Conservation (phyloP, 2,329 filamentous ascomycete genomes). For the Talaromyces sp. region DNA sequence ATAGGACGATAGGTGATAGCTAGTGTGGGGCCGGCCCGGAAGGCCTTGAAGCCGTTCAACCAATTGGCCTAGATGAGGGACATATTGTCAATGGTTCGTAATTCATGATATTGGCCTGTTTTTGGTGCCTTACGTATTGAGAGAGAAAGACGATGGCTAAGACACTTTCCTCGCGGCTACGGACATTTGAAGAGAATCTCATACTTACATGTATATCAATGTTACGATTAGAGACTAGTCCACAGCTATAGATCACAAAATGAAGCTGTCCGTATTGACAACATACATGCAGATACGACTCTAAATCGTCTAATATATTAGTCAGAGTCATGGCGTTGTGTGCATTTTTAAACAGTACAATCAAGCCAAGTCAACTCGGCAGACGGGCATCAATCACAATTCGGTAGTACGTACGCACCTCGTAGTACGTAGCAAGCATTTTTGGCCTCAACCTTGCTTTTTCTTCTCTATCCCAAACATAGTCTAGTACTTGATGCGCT, state of each 20-base stretch:
- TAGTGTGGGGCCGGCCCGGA: constrained; percentile 13
- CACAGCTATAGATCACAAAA: not conserved
- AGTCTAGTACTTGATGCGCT: constrained; percentile 8
- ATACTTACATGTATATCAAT: not conserved
- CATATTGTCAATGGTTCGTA: not conserved
- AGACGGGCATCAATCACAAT: not conserved
- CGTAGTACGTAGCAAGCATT: not conserved
- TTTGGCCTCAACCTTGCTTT: not conserved
- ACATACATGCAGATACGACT: not conserved
- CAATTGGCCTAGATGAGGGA: not conserved
- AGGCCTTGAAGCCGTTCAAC: not conserved
- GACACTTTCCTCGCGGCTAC: not conserved
- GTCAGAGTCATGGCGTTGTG: not conserved
- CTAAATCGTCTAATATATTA: not conserved
- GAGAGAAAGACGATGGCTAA: not conserved
- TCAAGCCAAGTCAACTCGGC: not conserved
- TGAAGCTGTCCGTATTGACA: not conserved
- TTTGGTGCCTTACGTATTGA: not conserved
- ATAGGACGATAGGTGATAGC: not conserved
- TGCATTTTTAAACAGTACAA: not conserved
- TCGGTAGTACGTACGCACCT: not conserved
- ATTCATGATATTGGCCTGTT: not conserved
- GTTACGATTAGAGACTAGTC: not conserved
- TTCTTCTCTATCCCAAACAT: not conserved
- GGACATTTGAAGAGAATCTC: not conserved